Percentiles rank a stretch among this genome's conserved stretches.
phyloP scores from a whole-genome alignment of 805 yeast genomes.

The Saccharomycopsis guyanensis region DNA sequence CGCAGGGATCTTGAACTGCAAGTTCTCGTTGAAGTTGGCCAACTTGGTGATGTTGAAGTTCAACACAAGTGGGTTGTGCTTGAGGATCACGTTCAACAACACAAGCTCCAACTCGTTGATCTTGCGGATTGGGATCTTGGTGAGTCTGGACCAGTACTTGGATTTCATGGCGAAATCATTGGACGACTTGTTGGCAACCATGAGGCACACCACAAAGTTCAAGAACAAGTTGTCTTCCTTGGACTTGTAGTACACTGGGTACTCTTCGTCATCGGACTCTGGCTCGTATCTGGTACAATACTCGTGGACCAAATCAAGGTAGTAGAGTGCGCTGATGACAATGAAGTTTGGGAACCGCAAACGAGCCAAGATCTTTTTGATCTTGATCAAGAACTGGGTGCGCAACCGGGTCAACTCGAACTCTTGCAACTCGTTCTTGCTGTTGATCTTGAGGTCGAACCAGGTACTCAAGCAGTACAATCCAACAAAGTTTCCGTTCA shows the following conservation, averaged over 20 bases:
- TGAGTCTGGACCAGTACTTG: slow-evolving; percentile 21
- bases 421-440: slow-evolving; percentile 8
- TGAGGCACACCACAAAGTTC: slow-evolving; percentile 20
- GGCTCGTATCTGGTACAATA: slow-evolving; percentile 6
- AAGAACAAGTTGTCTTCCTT: slow-evolving; percentile 20
- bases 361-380: slow-evolving; percentile 20
- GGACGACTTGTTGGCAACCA: slow-evolving; percentile 19
- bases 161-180: slow-evolving; percentile 21
- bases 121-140: slow-evolving; percentile 20
- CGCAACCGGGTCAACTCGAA: slow-evolving; percentile 18
- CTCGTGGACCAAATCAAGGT: slow-evolving; percentile 19
- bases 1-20: slow-evolving; percentile 15
- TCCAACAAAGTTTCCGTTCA: slow-evolving; percentile 21
- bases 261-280: slow-evolving; percentile 10
- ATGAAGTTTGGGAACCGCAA: slow-evolving; percentile 21
- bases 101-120: slow-evolving; percentile 20
- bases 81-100: slow-evolving; percentile 14
- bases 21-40: slow-evolving; percentile 14
- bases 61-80: slow-evolving; percentile 18
- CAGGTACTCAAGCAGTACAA: slow-evolving; percentile 18
- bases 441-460: slow-evolving; percentile 15
- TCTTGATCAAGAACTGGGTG: slow-evolving; percentile 20
- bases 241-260: slow-evolving; percentile 19
- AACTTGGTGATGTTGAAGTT: slow-evolving; percentile 18
- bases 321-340: slow-evolving; percentile 18